Base-by-base conservation (phyloP, 768 basidiomycete genomes). In the Pleurotus giganteus region DNA sequence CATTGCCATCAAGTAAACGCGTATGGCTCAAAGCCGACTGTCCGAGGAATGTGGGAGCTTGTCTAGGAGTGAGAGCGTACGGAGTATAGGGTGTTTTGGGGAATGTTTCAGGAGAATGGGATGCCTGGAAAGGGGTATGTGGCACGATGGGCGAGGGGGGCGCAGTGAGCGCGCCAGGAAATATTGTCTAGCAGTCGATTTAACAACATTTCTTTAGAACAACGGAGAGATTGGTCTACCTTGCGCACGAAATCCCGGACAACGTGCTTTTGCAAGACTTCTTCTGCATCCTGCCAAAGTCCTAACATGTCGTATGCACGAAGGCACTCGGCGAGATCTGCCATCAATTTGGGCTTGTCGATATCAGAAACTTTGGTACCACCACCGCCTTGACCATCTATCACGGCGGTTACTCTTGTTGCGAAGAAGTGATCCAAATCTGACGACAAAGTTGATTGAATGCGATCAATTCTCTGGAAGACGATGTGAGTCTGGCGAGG, bases 261-360 rank as follows among this genome's bases (percentile, higher is more conserved):
- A 32, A 97, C 73, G 41, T 88, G 83, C 49, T 74, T 74, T 53
- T 87, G 77, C 47, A 98, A 71, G 15, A 97, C 85, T 56, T 94
- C 90, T 70, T 96, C 95, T 1, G 94, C 96, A 58, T 91, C 86
- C 61, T 83, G 73, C 90, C 91, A 94, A 6, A 93, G 80, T 11
- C 85, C 81, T 47, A 99, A 73, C 5, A 79, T 68, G 60, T 94
- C 89, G 63, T 95, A 95, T 2, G 88, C 88, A 41, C 82, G 73
- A 41, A 95, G 69, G 64, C 91, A 91, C 61, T 94, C 91, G 1
- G 81, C 83, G 51, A 94, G 66, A 60, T 94, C 92, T 13, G 80
- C 70, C 27, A 80, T 69, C 59, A 77, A 72, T 58, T 86, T 89
- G 9, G 74, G 74, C 62, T 79, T 85, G 59, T 91, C 89, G 21